Evolutionary conservation across 306 rosid genomes (phyloP).

Genomic region (Psophocarpus tetragonolobus): DNA sequence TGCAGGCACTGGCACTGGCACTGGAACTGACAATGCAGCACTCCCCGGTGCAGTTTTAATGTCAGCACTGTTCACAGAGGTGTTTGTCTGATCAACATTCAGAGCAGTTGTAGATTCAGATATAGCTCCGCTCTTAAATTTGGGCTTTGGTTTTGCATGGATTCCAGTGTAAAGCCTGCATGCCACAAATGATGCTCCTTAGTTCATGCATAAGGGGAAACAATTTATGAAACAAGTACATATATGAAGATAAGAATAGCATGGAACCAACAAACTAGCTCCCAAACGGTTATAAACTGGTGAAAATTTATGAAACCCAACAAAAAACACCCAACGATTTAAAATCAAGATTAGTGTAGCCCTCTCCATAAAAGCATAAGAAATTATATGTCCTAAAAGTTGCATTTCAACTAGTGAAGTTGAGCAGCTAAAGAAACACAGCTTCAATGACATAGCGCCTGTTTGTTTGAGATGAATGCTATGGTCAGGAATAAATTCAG

Average conservation of each 20-base stretch:
- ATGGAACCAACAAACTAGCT: background rate
- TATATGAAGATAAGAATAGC: background rate
- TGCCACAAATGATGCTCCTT: background rate
- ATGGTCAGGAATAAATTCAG: background rate
- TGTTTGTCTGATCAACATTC: slow-evolving; percentile 77
- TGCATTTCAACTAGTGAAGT: background rate
- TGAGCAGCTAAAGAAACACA: background rate
- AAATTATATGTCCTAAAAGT: background rate
- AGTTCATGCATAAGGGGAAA: background rate
- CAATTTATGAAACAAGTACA: background rate
- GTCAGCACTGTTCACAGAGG: slow-evolving; percentile 60
- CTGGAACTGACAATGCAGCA: slow-evolving; percentile 55
- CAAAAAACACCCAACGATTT: background rate
- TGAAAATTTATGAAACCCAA: background rate
- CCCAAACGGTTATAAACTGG: background rate
- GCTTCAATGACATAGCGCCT: background rate
- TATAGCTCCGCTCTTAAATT: slow-evolving; percentile 85
- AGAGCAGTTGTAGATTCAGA: slow-evolving; percentile 91
- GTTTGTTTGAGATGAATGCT: background rate
- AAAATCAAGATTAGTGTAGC: background rate
- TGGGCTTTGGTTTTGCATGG: slow-evolving; percentile 94
- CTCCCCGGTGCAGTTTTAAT: slow-evolving; percentile 50
- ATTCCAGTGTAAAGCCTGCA: slow-evolving; percentile 92
- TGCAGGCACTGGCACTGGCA: slow-evolving; percentile 37
- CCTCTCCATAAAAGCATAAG: background rate